A percentile compares a stretch with the other conserved stretches of the same genome.
Evolutionary conservation across 1,284 basidiomycete genomes (phyloP).

Genomic region (Ceratobasidium theobromae): DNA sequence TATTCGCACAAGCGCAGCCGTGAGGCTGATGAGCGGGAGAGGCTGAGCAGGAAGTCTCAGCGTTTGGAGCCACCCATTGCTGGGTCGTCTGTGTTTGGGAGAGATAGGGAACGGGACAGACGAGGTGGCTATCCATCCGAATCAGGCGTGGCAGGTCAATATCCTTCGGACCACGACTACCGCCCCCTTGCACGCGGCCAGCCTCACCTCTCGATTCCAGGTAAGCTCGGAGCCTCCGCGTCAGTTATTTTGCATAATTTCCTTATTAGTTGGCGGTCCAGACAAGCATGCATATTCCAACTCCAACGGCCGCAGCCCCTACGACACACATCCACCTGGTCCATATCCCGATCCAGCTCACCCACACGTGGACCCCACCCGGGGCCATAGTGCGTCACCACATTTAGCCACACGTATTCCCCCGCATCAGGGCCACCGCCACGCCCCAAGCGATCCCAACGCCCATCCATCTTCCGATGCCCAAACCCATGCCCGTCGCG

Average conservation of each 20-base stretch:
- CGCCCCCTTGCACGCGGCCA: constrained; percentile 28
- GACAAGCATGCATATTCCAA: constrained; percentile 17
- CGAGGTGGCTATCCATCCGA: constrained; percentile 12
- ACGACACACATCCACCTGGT: constrained; percentile 26
- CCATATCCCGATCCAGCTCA: constrained; percentile 21
- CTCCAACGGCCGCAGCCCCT: constrained; percentile 25
- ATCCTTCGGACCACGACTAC: constrained; percentile 22
- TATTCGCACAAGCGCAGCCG: constrained; percentile 26
- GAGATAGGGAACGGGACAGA: neutral
- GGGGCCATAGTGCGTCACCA: constrained; percentile 21
- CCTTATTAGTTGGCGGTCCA: constrained; percentile 10
- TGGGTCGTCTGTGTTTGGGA: neutral
- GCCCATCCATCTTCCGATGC: neutral
- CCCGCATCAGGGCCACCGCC: constrained; percentile 24
- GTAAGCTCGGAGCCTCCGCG: neutral
- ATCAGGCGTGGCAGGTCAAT: neutral
- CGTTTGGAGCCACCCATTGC: neutral
- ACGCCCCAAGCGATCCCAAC: constrained; percentile 22
- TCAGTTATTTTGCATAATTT: neutral
- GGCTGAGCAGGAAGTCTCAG: constrained; percentile 22
- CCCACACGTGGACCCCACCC: constrained; percentile 24
- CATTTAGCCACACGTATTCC: constrained; percentile 25
- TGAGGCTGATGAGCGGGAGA: constrained; percentile 16
- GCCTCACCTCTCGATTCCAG: constrained; percentile 28
- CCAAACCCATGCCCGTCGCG: constrained; percentile 13